Evolutionary conservation across 2,329 filamentous ascomycete genomes (phyloP), one percentile per base, ranked within the genome.

Genomic region (Setomelanomma holmii): DNA sequence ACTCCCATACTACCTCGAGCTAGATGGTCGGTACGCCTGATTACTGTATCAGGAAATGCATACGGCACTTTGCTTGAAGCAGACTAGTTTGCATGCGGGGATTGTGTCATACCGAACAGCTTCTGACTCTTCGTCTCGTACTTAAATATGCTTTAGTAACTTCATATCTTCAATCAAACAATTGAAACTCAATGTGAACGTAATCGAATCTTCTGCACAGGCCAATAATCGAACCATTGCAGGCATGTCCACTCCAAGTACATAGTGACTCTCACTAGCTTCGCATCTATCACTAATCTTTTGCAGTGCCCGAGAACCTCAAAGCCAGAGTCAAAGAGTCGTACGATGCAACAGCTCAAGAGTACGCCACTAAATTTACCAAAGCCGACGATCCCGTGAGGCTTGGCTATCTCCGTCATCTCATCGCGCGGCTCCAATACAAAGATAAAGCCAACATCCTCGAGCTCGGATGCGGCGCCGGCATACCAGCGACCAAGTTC

Each of bases 391-490:
- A 68, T 36, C 43, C 51, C 4, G 52, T 63, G 14, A 58, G 69
- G 30, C 50, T 68, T 16, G 43, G 59, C 34, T 72, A 68, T 41
- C 51, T 67, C 5, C 16, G 46, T 20, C 51, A 50, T 11, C 59
- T 72, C 0, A 38, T 71, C 17, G 21, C 40, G 19, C 49, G 48
- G 3, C 51, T 71, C 1, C 19, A 45, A 8, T 12, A 41, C 4
- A 40, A 27, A 14, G 16, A 36, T 5, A 35, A 45, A 24, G 51
- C 44, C 11, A 34, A 44, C 0, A 44, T 69, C 0, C 57, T 71
- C 4, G 67, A 72, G 43, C 61, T 71, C 1, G 69, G 71, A 22
- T 70, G 65, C 40, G 70, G 72, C 24, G 61, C 57, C 8, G 70
- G 71, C 27, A 40, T 71, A 6, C 70, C 71, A 10, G 61, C 56